Conservation (phyloP, 164 flowering plant genomes). For the Akebia trifoliata region DNA sequence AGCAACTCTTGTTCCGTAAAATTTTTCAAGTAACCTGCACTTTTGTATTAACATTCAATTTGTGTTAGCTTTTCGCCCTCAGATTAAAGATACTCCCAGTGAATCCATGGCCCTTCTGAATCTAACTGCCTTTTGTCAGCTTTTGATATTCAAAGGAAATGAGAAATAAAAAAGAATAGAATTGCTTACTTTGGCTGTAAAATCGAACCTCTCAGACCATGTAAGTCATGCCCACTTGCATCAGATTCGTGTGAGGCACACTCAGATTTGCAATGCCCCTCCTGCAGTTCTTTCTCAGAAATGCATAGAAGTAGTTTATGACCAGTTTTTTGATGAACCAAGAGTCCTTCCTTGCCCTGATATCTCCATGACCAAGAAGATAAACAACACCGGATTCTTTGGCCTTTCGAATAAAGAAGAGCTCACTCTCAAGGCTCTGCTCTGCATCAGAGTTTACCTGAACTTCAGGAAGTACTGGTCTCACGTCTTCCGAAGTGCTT, state of each 20-base stretch:
- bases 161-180: too few species aligned
- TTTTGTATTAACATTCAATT: background rate
- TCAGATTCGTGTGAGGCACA: conserved; percentile 83
- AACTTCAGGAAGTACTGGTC: conserved; percentile 10
- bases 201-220: conserved; percentile 68
- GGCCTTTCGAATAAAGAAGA: conserved; percentile 79
- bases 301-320: conserved; percentile 90
- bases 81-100: background rate
- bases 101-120: conserved; percentile 8
- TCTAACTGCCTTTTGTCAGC: conserved; percentile 4
- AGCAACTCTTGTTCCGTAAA: background rate
- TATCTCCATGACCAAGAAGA: conserved; percentile 96
- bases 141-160: background rate
- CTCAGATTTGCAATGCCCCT: conserved; percentile 83
- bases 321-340: conserved; percentile 92
- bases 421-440: conserved; percentile 82
- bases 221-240: conserved; percentile 97
- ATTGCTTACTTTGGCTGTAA: background rate
- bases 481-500: conserved; percentile 53
- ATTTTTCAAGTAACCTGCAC: conserved; percentile 2
- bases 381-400: conserved; percentile 96
- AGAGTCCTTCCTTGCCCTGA: conserved; percentile 91
- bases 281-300: conserved; percentile 90
- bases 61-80: background rate
- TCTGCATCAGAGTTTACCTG: conserved; percentile 45